These are phyloP conservation scores for Pyricularia sp. DNA, from an alignment of 2,329 filamentous ascomycete genomes.

Conservation along the genomic window DNA sequence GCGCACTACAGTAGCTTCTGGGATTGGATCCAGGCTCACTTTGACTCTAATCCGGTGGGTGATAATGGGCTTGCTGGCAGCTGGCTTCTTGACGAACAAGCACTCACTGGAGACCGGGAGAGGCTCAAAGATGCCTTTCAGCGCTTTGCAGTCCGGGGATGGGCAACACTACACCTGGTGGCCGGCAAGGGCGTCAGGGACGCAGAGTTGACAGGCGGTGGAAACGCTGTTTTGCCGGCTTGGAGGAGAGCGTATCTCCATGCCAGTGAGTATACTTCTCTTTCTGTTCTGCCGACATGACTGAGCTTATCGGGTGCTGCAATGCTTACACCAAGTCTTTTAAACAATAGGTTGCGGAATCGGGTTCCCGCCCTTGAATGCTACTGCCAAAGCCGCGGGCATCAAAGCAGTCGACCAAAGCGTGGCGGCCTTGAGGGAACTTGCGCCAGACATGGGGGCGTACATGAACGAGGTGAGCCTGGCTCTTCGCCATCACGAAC, in stretches of 20 bases:
- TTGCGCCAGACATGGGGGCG: conserved; percentile 15
- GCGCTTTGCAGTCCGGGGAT: conserved; percentile 9
- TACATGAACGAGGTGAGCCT: conserved; percentile 11
- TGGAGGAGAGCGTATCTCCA: conserved; percentile 15
- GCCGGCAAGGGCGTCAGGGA: conserved; percentile 14
- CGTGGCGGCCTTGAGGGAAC: conserved; percentile 14
- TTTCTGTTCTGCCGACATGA: not conserved
- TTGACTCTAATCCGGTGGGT: conserved; percentile 12
- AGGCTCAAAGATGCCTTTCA: conserved; percentile 12
- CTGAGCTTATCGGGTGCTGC: not conserved
- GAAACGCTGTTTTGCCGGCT: conserved; percentile 13
- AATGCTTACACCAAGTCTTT: not conserved
- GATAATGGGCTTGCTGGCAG: conserved; percentile 7
- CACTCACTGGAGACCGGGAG: conserved; percentile 24
- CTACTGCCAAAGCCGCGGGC: conserved; percentile 8
- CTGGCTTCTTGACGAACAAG: conserved; percentile 20
- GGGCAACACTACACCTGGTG: conserved; percentile 12
- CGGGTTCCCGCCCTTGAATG: conserved; percentile 10
- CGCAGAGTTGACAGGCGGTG: conserved; percentile 11
- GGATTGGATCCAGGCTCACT: conserved; percentile 14
- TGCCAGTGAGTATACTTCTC: conserved; percentile 9
- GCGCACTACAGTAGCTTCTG: conserved; percentile 9
- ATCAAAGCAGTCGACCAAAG: conserved; percentile 6
- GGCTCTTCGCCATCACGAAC: not conserved
- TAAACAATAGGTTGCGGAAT: not conserved